phyloP scores from a whole-genome alignment of 176 grass and related monocot species.

The Avena atlantica region DNA sequence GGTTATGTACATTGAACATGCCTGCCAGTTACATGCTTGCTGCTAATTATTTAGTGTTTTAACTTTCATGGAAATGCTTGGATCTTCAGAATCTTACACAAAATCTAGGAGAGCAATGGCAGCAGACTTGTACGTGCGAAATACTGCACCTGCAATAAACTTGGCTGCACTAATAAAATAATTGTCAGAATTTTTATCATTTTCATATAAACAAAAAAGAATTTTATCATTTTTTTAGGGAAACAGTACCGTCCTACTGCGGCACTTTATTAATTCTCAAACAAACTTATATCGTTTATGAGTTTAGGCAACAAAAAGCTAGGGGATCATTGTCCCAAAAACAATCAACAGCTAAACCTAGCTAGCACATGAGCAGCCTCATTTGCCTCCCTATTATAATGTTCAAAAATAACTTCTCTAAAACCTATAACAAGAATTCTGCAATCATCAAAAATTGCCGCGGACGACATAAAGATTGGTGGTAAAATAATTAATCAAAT shows the following conservation, averaged over 20 bases:
- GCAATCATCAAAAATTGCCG: no score
- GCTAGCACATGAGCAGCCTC: no score
- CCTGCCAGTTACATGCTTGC: not conserved
- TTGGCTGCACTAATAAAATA: not conserved
- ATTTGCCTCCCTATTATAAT: no score
- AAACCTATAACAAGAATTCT: no score
- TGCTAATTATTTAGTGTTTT: not conserved
- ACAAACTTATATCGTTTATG: no score
- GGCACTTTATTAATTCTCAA: no score
- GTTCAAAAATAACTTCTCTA: no score
- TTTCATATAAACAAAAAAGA: not conserved
- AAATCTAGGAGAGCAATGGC: slow-evolving; percentile 18
- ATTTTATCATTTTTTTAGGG: no score
- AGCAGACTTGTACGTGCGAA: not conserved
- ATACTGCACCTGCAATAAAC: not conserved
- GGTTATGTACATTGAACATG: slow-evolving; percentile 23
- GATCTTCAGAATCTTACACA: slow-evolving; percentile 27
- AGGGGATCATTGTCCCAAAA: no score
- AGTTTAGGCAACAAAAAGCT: no score
- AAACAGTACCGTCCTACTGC: no score
- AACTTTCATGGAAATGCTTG: not conserved
- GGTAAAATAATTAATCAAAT: not conserved
- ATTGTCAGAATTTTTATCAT: not conserved
- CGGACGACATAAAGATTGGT: not conserved
- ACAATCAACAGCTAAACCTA: no score